Percentiles rank a stretch among this genome's conserved stretches.
phyloP scores from a whole-genome alignment of 2,329 filamentous ascomycete species.

The Pyrenochaeta sp. region DNA sequence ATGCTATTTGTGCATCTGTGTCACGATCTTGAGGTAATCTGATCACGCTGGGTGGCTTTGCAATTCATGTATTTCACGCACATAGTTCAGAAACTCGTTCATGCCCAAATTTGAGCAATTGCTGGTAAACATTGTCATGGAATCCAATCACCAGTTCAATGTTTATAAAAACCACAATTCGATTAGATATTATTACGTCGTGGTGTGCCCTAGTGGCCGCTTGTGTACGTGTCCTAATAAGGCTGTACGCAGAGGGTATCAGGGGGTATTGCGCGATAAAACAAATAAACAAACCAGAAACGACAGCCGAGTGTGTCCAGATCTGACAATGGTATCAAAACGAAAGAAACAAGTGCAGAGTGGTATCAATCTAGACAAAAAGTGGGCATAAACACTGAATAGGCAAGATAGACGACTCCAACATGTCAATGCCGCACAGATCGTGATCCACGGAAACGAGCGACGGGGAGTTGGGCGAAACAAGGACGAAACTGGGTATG shows the following conservation, averaged over 20 bases:
- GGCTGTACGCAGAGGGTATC: constrained; percentile 53
- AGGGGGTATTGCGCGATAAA: constrained; percentile 52
- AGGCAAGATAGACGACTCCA: constrained; percentile 44
- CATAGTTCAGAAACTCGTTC: background rate
- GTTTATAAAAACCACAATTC: constrained; percentile 28
- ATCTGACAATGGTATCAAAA: constrained; percentile 50
- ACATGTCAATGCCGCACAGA: constrained; percentile 48
- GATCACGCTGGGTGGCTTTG: background rate
- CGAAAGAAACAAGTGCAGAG: constrained; percentile 49
- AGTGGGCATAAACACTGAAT: constrained; percentile 43
- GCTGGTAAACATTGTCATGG: too few species aligned
- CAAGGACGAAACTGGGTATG: constrained; percentile 38
- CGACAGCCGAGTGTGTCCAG: constrained; percentile 40
- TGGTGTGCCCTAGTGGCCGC: constrained; percentile 51
- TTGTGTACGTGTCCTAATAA: constrained; percentile 51
- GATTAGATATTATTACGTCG: constrained; percentile 52
- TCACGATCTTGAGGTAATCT: background rate
- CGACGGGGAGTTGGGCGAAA: constrained; percentile 39
- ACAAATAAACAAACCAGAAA: constrained; percentile 27
- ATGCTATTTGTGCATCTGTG: background rate
- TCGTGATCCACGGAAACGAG: constrained; percentile 41
- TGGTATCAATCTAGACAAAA: constrained; percentile 56
- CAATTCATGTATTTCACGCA: background rate
- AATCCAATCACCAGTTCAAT: background rate
- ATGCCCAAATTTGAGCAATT: background rate